Conservation (phyloP, 78 protist genomes). For the Dictyostelium capitatum region DNA sequence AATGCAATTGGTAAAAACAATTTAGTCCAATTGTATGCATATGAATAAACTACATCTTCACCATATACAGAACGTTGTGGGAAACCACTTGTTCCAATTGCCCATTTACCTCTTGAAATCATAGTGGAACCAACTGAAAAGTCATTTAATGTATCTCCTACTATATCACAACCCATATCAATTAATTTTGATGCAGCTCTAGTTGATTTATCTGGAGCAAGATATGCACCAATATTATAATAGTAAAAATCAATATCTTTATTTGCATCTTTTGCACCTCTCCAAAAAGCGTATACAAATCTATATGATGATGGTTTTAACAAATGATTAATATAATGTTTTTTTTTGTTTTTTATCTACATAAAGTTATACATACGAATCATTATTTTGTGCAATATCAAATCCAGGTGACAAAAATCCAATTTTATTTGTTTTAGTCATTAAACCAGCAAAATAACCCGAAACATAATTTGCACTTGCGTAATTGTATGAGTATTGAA, state of each 20-base stretch:
- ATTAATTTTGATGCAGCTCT: neutral
- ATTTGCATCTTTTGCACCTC: neutral
- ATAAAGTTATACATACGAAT: slow-evolving; percentile 6
- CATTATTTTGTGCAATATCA: neutral
- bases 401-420: slow-evolving; percentile 23
- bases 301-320: no score
- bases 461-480: slow-evolving; percentile 18
- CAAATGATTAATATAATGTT: no score
- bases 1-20: neutral
- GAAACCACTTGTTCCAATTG: slow-evolving; percentile 29
- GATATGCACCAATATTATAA: neutral
- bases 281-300: neutral
- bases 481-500: slow-evolving; percentile 10
- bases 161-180: slow-evolving; percentile 12
- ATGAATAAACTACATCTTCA: slow-evolving; percentile 11
- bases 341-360: no score
- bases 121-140: neutral
- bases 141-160: slow-evolving; percentile 2
- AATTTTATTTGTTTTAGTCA: neutral
- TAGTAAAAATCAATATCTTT: neutral
- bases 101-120: neutral
- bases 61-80: slow-evolving; percentile 14
- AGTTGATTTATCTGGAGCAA: slow-evolving; percentile 2
- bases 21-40: neutral
- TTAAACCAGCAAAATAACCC: slow-evolving; percentile 37